Conservation (phyloP, 106 monocot genomes). For the Dendrobium catenatum region DNA sequence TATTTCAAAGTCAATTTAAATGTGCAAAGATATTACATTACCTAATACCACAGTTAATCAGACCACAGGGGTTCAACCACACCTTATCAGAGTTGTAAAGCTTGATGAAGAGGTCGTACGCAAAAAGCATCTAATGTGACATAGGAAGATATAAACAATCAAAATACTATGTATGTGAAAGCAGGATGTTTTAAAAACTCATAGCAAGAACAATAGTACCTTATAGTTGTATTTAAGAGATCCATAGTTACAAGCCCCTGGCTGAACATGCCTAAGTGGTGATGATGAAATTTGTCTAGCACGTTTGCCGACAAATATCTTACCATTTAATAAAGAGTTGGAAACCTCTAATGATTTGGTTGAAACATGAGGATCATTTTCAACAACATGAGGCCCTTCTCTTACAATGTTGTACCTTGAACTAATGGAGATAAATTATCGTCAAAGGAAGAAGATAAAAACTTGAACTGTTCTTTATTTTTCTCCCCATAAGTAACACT, state of each 20-base stretch:
- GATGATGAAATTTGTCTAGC: constrained; percentile 7
- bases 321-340: background rate
- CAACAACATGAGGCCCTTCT: constrained; percentile 1
- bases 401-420: constrained; percentile 7
- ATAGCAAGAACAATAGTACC: constrained; percentile 5
- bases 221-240: constrained; percentile 19
- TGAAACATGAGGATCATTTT: constrained; percentile 4
- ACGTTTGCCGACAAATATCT: constrained; percentile 7
- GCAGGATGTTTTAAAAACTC: background rate
- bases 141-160: constrained; percentile 22
- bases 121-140: constrained; percentile 53
- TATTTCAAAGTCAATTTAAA: background rate
- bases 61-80: constrained; percentile 73
- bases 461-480: background rate
- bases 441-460: constrained; percentile 6
- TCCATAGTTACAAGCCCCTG: constrained; percentile 5
- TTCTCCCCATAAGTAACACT: background rate
- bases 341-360: constrained; percentile 17
- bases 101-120: constrained; percentile 67
- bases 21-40: constrained; percentile 12
- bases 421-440: constrained; percentile 6
- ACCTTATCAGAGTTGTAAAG: constrained; percentile 58
- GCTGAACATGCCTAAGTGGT: constrained; percentile 16
- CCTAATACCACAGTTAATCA: constrained; percentile 86
- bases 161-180: background rate